Base-by-base conservation (phyloP, 2,329 filamentous ascomycete genomes). In the Triangularia setosa region DNA sequence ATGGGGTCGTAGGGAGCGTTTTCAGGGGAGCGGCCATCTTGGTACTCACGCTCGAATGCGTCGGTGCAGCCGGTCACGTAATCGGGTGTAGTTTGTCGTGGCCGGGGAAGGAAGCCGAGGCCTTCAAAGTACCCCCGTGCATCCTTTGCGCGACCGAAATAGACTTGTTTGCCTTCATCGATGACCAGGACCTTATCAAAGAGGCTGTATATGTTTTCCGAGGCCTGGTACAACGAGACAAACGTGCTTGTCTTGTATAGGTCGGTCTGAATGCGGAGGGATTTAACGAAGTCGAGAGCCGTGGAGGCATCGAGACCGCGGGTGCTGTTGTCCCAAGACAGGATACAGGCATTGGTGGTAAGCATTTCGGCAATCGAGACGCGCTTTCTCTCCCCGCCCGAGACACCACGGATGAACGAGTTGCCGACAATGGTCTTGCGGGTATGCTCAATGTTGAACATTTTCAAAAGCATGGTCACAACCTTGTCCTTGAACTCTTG, bases 401-500 rank as follows among this genome's bases (percentile, higher is more conserved):
- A 92, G 0, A 96, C 83, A 74, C 92, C 93, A 59, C 91, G 88
- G 21, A 95, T 84, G 67, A 94, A 92, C 0, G 87, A 85, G 67
- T 95, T 90, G 7, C 93, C 93, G 25, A 97, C 92, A 28, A 94
- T 87, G 0, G 93, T 97, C 73, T 93, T 85, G 60, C 87, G 84
- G 0, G 92, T 96, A 75, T 97, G 92, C 75, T 93, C 90, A 61
- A 97, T 96, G 73, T 94, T 95, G 81, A 97, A 96, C 90, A 96
- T 95, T 73, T 91, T 92, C 60, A 97, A 81, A 65, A 97, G 81
- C 72, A 89, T 85, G 18, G 86, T 83, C 66, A 93, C 83, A 64
- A 96, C 87, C 70, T 87, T 87, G 58, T 90, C 83, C 79, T 93
- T 93, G 80, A 94, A 94, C 18, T 67, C 60, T 16, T 90, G 75